Evolutionary conservation across 176 grass and related monocot species (phyloP).

Genomic region (Sorghum bicolor): Sorghum_bicolor_NCBIv3 NC_012878.2:59183501-59184000

Average conservation of each 20-base stretch:
- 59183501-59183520: conserved; percentile 14
- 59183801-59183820: conserved; percentile 90
- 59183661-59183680: neutral
- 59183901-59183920: conserved; percentile 43
- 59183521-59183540: conserved; percentile 62
- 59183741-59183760: conserved; percentile 79
- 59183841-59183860: conserved; percentile 81
- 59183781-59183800: conserved; percentile 82
- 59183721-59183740: conserved; percentile 56
- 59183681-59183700: neutral
- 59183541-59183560: conserved; percentile 71
- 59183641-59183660: neutral
- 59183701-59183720: conserved; percentile 48
- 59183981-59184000: conserved; percentile 66
- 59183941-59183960: neutral
- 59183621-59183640: neutral
- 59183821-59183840: conserved; percentile 57
- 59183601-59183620: conserved; percentile 45
- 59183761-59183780: conserved; percentile 83
- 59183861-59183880: conserved; percentile 92
- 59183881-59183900: conserved; percentile 87
- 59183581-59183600: conserved; percentile 77
- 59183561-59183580: conserved; percentile 65
- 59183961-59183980: neutral
- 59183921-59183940: neutral